Evolutionary conservation across 108 stramenopile species (phyloP).

Genomic region (Nitzschia sp.): DNA sequence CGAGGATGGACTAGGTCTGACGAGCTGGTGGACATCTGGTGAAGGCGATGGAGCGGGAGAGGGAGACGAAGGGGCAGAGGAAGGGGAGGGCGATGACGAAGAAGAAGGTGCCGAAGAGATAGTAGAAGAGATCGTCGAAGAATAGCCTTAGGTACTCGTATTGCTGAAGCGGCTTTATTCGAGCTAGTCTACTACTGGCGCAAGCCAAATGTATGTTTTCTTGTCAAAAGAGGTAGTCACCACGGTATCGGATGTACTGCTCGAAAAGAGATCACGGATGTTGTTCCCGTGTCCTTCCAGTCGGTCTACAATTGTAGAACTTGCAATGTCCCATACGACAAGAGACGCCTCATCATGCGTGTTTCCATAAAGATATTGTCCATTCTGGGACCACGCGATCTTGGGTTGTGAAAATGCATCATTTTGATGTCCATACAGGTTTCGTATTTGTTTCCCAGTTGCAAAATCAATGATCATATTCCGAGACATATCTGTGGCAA

Average conservation of each 20-base stretch:
- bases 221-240: slow-evolving; percentile 82
- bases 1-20: slow-evolving; percentile 84
- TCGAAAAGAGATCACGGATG: slow-evolving; percentile 73
- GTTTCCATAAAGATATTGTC: slow-evolving; percentile 79
- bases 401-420: slow-evolving; percentile 79
- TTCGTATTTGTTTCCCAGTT: slow-evolving; percentile 61
- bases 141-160: not conserved
- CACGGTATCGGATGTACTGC: slow-evolving; percentile 57
- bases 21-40: slow-evolving; percentile 71
- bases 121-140: not conserved
- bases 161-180: not conserved
- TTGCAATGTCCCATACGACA: slow-evolving; percentile 86
- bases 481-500: slow-evolving; percentile 78
- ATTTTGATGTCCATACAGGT: slow-evolving; percentile 81
- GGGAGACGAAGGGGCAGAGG: slow-evolving; percentile 38
- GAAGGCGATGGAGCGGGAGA: slow-evolving; percentile 60
- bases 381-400: slow-evolving; percentile 75
- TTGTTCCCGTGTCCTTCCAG: slow-evolving; percentile 61
- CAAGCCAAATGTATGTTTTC: slow-evolving; percentile 64
- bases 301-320: slow-evolving; percentile 60
- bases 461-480: slow-evolving; percentile 76
- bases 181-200: not conserved
- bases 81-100: not conserved
- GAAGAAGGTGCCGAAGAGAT: not conserved
- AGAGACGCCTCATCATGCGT: slow-evolving; percentile 67